These are phyloP conservation scores for Aspergillus quadricinctus DNA, from an alignment of 2,329 filamentous ascomycete genomes.

Conservation along the genomic window DNA sequence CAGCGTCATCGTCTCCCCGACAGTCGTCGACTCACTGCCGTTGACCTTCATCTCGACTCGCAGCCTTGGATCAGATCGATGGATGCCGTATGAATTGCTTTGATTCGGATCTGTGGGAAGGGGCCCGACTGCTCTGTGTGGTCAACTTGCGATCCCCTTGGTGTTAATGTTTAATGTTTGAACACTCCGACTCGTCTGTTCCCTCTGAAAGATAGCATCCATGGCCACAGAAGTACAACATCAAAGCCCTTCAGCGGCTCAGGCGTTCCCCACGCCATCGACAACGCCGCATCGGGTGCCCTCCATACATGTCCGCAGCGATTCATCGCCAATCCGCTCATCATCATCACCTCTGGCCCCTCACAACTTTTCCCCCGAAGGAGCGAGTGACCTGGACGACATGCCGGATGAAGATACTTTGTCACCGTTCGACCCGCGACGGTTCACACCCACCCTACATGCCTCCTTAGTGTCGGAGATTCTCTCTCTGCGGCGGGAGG, in stretches of 20 bases:
- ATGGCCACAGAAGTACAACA: conserved; percentile 46
- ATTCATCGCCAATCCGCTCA: conserved; percentile 59
- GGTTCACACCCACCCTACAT: conserved; percentile 92
- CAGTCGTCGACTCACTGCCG: no score
- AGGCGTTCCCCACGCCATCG: conserved; percentile 64
- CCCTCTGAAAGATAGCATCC: not conserved
- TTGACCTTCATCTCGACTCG: not conserved
- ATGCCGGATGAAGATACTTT: conserved; percentile 59
- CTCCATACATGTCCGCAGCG: conserved; percentile 47
- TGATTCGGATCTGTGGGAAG: not conserved
- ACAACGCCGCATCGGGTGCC: conserved; percentile 54
- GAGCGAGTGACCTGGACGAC: conserved; percentile 35
- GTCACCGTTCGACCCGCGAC: conserved; percentile 75
- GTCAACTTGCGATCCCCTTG: not conserved
- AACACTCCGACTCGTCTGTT: not conserved
- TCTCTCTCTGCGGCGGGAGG: conserved; percentile 74
- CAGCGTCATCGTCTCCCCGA: not conserved
- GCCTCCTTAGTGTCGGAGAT: conserved; percentile 95
- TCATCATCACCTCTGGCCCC: conserved; percentile 55
- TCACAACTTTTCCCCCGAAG: conserved; percentile 36
- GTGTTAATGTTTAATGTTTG: not conserved
- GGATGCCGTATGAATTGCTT: not conserved
- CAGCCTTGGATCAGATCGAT: not conserved
- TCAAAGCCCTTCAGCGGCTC: conserved; percentile 50
- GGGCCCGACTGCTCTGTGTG: not conserved